These are phyloP conservation scores for Cladosporium velox DNA, from an alignment of 2,329 filamentous ascomycete species.

Conservation along the genomic window DNA sequence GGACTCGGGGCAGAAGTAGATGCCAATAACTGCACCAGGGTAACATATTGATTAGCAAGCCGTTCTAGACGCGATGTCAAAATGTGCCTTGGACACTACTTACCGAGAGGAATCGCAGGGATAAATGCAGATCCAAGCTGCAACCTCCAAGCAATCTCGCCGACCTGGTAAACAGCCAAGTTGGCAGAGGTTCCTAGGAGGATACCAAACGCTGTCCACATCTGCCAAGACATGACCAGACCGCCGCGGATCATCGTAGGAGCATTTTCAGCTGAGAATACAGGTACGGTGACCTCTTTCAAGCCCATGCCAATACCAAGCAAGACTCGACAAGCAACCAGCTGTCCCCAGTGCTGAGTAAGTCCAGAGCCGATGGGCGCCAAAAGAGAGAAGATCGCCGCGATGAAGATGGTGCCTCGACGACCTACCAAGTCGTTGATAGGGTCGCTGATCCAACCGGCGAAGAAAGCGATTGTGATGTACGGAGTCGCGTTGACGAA, in stretches of 20 bases:
- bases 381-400: conserved; percentile 58
- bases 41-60: background rate
- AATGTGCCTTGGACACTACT: background rate
- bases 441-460: conserved; percentile 38
- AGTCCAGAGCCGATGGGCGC: conserved; percentile 48
- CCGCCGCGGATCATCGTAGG: conserved; percentile 51
- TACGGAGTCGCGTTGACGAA: conserved; percentile 62
- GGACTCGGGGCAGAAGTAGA: conserved; percentile 35
- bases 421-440: conserved; percentile 26
- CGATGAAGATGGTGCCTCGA: conserved; percentile 37
- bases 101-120: conserved; percentile 43
- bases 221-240: conserved; percentile 39
- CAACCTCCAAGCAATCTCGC: conserved; percentile 43
- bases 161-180: conserved; percentile 49
- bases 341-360: conserved; percentile 41
- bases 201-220: conserved; percentile 62
- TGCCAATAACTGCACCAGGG: conserved; percentile 37
- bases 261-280: conserved; percentile 59
- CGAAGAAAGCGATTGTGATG: conserved; percentile 40
- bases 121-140: conserved; percentile 47
- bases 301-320: conserved; percentile 45
- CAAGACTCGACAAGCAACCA: conserved; percentile 38
- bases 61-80: background rate
- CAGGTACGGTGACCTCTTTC: conserved; percentile 48
- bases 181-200: conserved; percentile 65